These are phyloP conservation scores for Eucalyptus cloeziana DNA, from an alignment of 345 rosid genomes.

Conservation along the genomic window DNA sequence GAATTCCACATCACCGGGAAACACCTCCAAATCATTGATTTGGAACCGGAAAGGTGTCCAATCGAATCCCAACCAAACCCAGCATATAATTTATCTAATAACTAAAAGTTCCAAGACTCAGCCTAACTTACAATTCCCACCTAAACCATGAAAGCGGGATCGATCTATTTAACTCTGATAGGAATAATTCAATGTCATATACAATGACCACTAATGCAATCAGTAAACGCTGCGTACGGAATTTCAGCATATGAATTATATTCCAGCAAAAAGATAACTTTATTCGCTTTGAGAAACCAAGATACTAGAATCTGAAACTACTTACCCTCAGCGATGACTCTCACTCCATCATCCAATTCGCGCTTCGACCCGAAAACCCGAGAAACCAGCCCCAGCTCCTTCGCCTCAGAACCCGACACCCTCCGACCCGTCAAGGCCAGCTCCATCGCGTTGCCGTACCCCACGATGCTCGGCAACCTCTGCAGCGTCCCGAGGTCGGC, in stretches of 20 bases:
- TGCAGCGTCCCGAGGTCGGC: conserved; percentile 90
- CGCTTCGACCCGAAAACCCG: conserved; percentile 46
- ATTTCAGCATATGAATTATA: not conserved
- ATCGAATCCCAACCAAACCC: not conserved
- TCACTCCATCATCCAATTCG: conserved; percentile 43
- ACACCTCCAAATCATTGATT: no score
- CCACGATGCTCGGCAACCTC: conserved; percentile 67
- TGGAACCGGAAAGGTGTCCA: not conserved
- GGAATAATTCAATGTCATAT: not conserved
- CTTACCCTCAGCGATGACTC: conserved; percentile 50
- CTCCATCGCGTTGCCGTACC: conserved; percentile 59
- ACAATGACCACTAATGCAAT: not conserved
- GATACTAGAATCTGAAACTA: not conserved
- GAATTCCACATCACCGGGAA: no score
- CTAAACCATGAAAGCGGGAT: not conserved
- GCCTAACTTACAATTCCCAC: not conserved
- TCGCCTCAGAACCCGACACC: conserved; percentile 58
- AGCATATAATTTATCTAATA: not conserved
- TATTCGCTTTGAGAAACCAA: not conserved
- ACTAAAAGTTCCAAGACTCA: not conserved
- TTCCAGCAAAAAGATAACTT: not conserved
- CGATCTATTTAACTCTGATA: not conserved
- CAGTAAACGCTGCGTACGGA: not conserved
- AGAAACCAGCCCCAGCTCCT: conserved; percentile 64
- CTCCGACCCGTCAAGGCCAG: conserved; percentile 60